Conservation (phyloP, 1,284 basidiomycete species). For the Ganoderma multipileum region DNA sequence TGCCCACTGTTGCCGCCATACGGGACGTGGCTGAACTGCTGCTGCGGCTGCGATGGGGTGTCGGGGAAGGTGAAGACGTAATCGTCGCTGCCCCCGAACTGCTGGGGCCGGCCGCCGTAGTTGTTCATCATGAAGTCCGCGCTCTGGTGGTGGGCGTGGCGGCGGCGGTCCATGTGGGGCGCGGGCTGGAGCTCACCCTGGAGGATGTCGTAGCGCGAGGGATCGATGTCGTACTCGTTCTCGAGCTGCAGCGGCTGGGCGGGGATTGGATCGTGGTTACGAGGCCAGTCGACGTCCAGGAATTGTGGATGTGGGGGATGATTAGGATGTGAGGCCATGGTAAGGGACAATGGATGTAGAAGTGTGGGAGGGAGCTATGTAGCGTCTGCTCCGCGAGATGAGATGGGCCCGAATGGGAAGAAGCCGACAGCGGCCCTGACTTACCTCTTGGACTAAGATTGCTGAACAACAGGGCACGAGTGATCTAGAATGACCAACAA, state of each 20-base stretch:
- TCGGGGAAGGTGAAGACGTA: slow-evolving; percentile 30
- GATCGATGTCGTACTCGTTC: slow-evolving; percentile 38
- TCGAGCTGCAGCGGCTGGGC: slow-evolving; percentile 35
- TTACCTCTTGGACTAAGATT: neutral
- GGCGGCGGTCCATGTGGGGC: slow-evolving; percentile 20
- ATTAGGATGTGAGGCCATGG: slow-evolving; percentile 48
- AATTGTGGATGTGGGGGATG: slow-evolving; percentile 50
- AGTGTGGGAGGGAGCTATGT: slow-evolving; percentile 13
- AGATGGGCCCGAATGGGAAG: neutral
- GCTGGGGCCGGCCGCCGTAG: slow-evolving; percentile 9
- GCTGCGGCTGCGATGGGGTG: slow-evolving; percentile 21
- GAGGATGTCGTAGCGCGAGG: slow-evolving; percentile 34
- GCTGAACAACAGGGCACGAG: neutral
- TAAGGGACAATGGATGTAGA: slow-evolving; percentile 13
- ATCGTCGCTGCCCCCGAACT: slow-evolving; percentile 23
- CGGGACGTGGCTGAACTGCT: slow-evolving; percentile 16
- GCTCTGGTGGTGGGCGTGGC: slow-evolving; percentile 20
- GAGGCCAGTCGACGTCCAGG: slow-evolving; percentile 33
- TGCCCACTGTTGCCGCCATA: slow-evolving; percentile 12
- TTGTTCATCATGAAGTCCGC: slow-evolving; percentile 20
- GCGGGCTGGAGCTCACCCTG: slow-evolving; percentile 25
- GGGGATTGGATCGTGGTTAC: slow-evolving; percentile 28
- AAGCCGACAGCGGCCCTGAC: neutral
- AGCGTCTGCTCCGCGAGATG: neutral
- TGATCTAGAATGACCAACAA: neutral